Evolutionary conservation across 176 grass and related monocot species (phyloP).

Genomic region (Musa beccarii): DNA sequence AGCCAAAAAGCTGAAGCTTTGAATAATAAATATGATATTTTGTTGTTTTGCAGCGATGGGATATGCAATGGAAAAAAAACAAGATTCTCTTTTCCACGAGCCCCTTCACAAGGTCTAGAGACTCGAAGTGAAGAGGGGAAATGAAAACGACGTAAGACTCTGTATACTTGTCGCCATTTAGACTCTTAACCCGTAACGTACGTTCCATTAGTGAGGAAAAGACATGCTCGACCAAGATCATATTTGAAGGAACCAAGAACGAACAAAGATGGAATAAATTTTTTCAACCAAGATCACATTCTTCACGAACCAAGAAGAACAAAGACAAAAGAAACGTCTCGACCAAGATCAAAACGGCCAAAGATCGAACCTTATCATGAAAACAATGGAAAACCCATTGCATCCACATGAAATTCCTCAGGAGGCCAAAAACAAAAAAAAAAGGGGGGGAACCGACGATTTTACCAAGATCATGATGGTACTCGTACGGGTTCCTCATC

Average conservation of each 20-base stretch:
- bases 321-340: background rate
- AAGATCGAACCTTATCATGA: background rate
- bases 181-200: too few relatives aligned
- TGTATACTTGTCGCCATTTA: too few relatives aligned
- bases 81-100: background rate
- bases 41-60: too few relatives aligned
- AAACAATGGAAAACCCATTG: background rate
- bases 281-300: background rate
- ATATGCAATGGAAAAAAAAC: background rate
- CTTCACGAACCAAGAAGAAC: background rate
- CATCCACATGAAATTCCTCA: constrained; percentile 8
- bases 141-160: too few relatives aligned
- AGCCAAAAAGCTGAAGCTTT: too few relatives aligned
- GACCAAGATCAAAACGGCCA: background rate
- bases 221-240: too few relatives aligned
- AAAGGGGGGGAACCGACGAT: background rate
- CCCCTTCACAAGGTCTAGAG: too few relatives aligned
- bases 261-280: background rate
- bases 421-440: background rate
- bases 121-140: too few relatives aligned
- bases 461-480: constrained; percentile 73
- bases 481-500: constrained; percentile 85
- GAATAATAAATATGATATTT: too few relatives aligned
- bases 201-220: too few relatives aligned
- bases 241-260: background rate